phyloP scores from a whole-genome alignment of 306 rosid genomes.

The Fragaria ananassa region DNA sequence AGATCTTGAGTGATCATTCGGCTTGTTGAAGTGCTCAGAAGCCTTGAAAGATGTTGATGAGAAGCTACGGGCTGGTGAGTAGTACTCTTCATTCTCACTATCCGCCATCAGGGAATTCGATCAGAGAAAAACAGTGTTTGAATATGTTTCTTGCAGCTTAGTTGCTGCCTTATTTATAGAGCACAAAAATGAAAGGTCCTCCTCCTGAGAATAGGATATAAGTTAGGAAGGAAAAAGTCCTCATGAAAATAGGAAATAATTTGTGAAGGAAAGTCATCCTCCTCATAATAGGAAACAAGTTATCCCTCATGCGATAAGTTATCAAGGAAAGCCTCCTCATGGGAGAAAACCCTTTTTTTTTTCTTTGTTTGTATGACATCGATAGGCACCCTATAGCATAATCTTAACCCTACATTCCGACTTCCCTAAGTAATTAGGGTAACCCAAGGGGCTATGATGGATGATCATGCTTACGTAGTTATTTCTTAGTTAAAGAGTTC shows the following conservation, averaged over 20 bases:
- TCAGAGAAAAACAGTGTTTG: not conserved
- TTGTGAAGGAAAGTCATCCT: not conserved
- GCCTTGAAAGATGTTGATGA: not conserved
- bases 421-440: too few relatives aligned
- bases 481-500: too few relatives aligned
- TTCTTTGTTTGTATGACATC: too few relatives aligned
- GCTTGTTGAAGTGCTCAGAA: too few relatives aligned
- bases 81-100: not conserved
- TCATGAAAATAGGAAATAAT: not conserved
- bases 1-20: too few relatives aligned
- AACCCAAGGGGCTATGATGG: too few relatives aligned
- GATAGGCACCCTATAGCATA: too few relatives aligned
- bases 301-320: not conserved
- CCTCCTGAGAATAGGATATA: not conserved
- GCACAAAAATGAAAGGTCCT: not conserved
- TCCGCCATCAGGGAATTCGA: not conserved
- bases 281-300: not conserved
- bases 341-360: too few relatives aligned
- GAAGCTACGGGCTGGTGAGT: not conserved
- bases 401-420: too few relatives aligned
- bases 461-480: too few relatives aligned
- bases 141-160: not conserved
- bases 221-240: not conserved
- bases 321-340: not conserved
- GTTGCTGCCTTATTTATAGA: not conserved